These are phyloP conservation scores for Wickerhamiella spandovensis DNA, from an alignment of 805 yeast genomes.

Conservation along the genomic window DNA sequence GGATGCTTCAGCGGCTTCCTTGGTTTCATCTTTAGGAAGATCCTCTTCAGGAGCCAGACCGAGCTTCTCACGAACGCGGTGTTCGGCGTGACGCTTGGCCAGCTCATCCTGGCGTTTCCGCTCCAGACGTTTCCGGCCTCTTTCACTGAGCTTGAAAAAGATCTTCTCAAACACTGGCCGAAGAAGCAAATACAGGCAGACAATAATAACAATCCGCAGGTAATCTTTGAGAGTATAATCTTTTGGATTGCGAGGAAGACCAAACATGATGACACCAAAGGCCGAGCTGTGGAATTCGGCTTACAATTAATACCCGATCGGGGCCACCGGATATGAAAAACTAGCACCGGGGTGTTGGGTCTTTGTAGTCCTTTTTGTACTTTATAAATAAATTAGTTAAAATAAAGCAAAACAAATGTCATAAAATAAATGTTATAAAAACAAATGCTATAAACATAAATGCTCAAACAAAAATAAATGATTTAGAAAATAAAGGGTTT, in stretches of 20 bases:
- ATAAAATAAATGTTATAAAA: no score
- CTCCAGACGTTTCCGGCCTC: slow-evolving; percentile 15
- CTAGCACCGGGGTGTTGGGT: background rate
- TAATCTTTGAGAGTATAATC: slow-evolving; percentile 21
- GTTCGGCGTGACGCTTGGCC: slow-evolving; percentile 17
- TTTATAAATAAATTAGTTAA: background rate
- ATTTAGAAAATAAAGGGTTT: no score
- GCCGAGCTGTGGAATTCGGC: background rate
- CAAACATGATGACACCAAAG: slow-evolving; percentile 17
- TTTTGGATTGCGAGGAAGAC: slow-evolving; percentile 21
- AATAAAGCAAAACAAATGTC: no score
- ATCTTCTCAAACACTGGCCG: slow-evolving; percentile 22
- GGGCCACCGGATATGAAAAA: background rate
- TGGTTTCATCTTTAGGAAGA: slow-evolving; percentile 4
- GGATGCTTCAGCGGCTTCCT: background rate
- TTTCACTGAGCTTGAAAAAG: slow-evolving; percentile 18
- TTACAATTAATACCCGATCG: background rate
- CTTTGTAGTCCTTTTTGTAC: no score
- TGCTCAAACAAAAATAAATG: no score
- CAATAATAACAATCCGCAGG: slow-evolving; percentile 20
- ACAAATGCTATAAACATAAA: no score
- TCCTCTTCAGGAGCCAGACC: slow-evolving; percentile 10
- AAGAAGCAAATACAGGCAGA: slow-evolving; percentile 20
- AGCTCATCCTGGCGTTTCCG: slow-evolving; percentile 17
- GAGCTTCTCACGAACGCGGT: slow-evolving; percentile 17